These are phyloP conservation scores for Blastocladiella emersonii DNA, from an alignment of 371 early-diverging fungal species.

Conservation along the genomic window DNA sequence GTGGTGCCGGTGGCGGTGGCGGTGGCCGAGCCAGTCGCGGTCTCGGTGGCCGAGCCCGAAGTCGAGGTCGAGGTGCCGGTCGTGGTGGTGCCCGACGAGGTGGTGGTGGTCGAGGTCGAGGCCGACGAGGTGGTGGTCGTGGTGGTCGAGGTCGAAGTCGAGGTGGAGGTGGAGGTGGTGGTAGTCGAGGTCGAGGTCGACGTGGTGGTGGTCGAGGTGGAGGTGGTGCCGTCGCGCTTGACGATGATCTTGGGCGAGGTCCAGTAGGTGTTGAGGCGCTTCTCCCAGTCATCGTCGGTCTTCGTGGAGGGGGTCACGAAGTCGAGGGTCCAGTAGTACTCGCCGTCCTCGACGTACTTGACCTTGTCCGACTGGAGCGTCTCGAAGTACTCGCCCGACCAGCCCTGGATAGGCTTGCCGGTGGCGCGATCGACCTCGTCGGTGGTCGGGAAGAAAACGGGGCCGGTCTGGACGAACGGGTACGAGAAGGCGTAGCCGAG, in stretches of 20 bases:
- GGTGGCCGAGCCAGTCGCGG: background rate
- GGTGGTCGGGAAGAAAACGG: background rate
- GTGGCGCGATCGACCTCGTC: background rate
- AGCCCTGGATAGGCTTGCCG: background rate
- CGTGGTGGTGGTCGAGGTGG: constrained; percentile 1
- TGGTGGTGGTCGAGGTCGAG: background rate
- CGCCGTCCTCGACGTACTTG: background rate
- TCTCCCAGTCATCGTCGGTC: background rate
- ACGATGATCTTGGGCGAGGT: background rate
- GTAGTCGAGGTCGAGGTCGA: background rate
- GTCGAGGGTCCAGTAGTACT: background rate
- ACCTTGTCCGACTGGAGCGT: background rate
- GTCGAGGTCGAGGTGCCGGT: background rate
- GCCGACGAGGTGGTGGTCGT: background rate
- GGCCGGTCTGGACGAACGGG: background rate
- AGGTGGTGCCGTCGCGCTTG: background rate
- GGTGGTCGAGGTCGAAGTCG: background rate
- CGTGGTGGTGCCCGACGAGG: too few species aligned
- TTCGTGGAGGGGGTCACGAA: background rate
- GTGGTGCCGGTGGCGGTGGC: background rate
- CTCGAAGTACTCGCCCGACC: background rate
- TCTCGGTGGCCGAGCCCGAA: background rate
- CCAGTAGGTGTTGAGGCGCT: background rate
- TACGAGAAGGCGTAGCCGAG: background rate
- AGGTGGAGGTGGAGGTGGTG: background rate